phyloP scores from a whole-genome alignment of 345 rosid genomes.

The Corymbia maculata region DNA sequence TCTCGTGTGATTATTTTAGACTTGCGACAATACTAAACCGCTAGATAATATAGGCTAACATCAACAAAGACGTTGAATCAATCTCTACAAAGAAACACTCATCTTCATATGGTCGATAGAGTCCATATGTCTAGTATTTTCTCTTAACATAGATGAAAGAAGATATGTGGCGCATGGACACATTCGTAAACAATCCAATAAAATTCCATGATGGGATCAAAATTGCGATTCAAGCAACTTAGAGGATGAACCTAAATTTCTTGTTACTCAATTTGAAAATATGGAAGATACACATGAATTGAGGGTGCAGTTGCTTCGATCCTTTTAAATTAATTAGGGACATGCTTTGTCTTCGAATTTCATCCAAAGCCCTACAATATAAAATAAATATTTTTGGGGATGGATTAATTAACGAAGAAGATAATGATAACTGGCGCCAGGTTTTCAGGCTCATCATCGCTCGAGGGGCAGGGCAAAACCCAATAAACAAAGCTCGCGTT shows the following conservation, averaged over 20 bases:
- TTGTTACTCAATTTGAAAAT: background rate
- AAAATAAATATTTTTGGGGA: background rate
- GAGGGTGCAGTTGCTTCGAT: background rate
- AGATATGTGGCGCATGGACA: background rate
- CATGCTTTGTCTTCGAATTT: background rate
- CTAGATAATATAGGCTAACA: background rate
- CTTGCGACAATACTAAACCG: background rate
- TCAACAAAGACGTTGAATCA: too few relatives aligned
- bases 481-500: background rate
- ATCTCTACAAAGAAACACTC: too few relatives aligned
- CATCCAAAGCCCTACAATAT: background rate
- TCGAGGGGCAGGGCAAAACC: background rate
- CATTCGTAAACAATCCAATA: fast-evolving
- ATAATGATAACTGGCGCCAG: background rate
- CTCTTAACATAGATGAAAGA: too few relatives aligned
- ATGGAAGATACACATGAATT: background rate
- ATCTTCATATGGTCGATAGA: too few relatives aligned
- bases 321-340: background rate
- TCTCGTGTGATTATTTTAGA: background rate
- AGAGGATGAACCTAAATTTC: background rate
- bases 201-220: background rate
- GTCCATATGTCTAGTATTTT: too few relatives aligned
- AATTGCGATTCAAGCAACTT: background rate
- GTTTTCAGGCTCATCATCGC: background rate
- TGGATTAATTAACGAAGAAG: background rate